Base-by-base conservation (phyloP, 2,329 filamentous ascomycete genomes). In the Epichloe elymi region DNA sequence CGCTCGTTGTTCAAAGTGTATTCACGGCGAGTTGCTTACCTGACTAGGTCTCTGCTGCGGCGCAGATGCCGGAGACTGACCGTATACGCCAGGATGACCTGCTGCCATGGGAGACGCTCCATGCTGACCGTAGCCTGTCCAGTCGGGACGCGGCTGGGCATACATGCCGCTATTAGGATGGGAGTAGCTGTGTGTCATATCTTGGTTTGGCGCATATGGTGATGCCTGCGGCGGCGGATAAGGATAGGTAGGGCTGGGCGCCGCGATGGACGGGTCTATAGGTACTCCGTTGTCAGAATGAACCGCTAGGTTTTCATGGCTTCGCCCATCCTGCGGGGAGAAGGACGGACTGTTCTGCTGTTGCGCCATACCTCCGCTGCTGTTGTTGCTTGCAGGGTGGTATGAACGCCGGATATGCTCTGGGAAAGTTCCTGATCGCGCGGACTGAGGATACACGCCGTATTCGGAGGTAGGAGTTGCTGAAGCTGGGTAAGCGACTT, bases 251-350 rank as follows among this genome's bases (percentile, higher is more conserved):
- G 91, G 90, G 77, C 88, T 95, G 65, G 88, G 86, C 63, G 87
- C 84, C 70, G 89, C 86, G 69, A 96, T 95, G 70, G 89, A 94
- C 65, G 90, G 89, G 94, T 96, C 91, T 96, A 95, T 90, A 85
- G 88, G 88, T 76, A 94, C 82, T 83, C 88, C 85, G 80, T 79
- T 80, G 88, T 95, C 87, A 95, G 90, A 94, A 73, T 88, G 90
- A 74, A 84, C 79, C 78, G 81, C 76, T 69, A 79, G 76, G 74
- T 80, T 78, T 75, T 83, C 84, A 83, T 86, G 82, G 79, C 76
- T 84, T 74, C 78, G 76, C 66, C 70, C 86, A 88, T 89, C 86
- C 79, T 83, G 79, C 75, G 87, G 76, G 82, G 85, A 79, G 78
- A 88, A 80, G 74, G 88, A 95, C 89, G 88, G 87, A 95, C 90